Conservation (phyloP, 441 rosid species). For the Gossypium aridum region DNA sequence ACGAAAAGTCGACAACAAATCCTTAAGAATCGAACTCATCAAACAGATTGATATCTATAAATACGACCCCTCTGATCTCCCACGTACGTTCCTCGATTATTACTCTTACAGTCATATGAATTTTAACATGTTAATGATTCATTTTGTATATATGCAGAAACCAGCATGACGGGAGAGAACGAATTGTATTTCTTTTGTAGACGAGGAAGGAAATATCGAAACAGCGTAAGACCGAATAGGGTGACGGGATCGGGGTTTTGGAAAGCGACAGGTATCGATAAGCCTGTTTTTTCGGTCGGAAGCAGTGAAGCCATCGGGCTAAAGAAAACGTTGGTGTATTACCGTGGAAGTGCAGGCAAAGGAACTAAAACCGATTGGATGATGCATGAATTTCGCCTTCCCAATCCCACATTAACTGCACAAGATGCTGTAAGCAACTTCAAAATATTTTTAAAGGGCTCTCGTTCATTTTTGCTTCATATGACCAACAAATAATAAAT, state of each 20-base stretch:
- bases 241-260: slow-evolving; percentile 94
- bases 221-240: slow-evolving; percentile 87
- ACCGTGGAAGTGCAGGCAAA: slow-evolving; percentile 83
- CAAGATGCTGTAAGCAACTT: slow-evolving; percentile 61
- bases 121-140: not conserved
- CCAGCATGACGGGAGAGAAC: slow-evolving; percentile 33
- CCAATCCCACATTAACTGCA: slow-evolving; percentile 20
- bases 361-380: slow-evolving; percentile 96
- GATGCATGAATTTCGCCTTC: slow-evolving; percentile 88
- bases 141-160: not conserved
- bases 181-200: slow-evolving; percentile 82
- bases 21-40: slow-evolving; percentile 54
- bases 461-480: no score
- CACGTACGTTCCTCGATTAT: slow-evolving; percentile 37
- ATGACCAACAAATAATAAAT: no score
- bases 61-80: slow-evolving; percentile 87
- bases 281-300: slow-evolving; percentile 37
- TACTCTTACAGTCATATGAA: not conserved
- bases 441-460: not conserved
- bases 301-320: slow-evolving; percentile 50
- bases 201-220: slow-evolving; percentile 86
- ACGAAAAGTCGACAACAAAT: slow-evolving; percentile 52
- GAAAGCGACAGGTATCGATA: slow-evolving; percentile 97
- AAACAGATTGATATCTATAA: slow-evolving; percentile 76
- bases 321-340: slow-evolving; percentile 86